Percentiles rank a stretch among this genome's conserved stretches.
Evolutionary conservation across 208 protist genomes (phyloP).

Genomic region (Phytomonas francai): DNA sequence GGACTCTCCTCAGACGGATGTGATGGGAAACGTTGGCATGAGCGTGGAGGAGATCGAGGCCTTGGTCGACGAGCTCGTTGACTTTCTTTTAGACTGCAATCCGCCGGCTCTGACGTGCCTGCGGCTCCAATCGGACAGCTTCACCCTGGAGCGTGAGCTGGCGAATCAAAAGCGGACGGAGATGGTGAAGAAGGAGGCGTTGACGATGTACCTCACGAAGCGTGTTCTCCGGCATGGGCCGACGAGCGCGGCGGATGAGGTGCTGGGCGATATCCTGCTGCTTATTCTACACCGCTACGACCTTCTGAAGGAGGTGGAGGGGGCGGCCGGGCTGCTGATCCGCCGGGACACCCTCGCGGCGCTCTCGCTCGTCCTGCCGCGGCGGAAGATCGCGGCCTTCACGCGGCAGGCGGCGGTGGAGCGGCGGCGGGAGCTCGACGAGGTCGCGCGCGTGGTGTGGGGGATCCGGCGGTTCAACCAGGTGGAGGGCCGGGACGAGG

Average conservation of each 20-base stretch:
- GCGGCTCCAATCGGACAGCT: conserved; percentile 48
- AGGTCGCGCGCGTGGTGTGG: conserved; percentile 84
- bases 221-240: conserved; percentile 29
- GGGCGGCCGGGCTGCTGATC: conserved; percentile 9
- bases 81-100: conserved; percentile 47
- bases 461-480: too few relatives aligned
- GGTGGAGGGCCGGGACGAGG: too few relatives aligned
- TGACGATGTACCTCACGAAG: conserved; percentile 47
- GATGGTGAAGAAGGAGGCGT: conserved; percentile 60
- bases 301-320: conserved; percentile 16
- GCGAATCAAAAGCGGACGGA: conserved; percentile 26
- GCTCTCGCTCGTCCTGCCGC: conserved; percentile 64
- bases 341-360: conserved; percentile 58
- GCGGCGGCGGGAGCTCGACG: conserved; percentile 69
- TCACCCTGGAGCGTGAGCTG: conserved; percentile 23
- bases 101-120: conserved; percentile 46
- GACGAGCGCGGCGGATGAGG: conserved; percentile 43
- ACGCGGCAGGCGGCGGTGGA: conserved; percentile 58
- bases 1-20: conserved; percentile 28
- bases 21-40: conserved; percentile 49
- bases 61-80: conserved; percentile 44
- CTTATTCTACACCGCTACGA: conserved; percentile 62
- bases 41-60: conserved; percentile 55
- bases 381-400: conserved; percentile 53
- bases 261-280: conserved; percentile 57